A percentile compares a stretch with the other conserved stretches of the same genome.
Evolutionary conservation across 106 monocot genomes (phyloP).

Genomic region (Phalaenopsis aphrodite): DNA sequence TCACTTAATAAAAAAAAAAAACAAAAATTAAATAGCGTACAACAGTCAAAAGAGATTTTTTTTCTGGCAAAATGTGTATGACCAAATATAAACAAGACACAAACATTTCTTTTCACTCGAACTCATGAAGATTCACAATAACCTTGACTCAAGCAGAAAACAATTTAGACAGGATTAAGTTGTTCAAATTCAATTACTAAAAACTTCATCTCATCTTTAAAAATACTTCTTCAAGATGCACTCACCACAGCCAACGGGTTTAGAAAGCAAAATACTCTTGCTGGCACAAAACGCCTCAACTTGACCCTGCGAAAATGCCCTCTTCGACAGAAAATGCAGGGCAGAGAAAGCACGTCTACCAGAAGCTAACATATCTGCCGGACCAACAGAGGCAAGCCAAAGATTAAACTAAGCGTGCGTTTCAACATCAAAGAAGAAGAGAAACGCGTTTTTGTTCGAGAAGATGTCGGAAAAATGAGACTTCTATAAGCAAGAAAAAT

Average conservation of each 20-base stretch:
- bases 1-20: background rate
- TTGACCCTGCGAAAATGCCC: background rate
- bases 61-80: background rate
- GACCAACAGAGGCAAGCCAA: background rate
- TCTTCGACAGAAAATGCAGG: background rate
- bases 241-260: background rate
- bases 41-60: background rate
- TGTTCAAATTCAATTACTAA: background rate
- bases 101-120: background rate
- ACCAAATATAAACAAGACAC: background rate
- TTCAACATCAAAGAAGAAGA: background rate
- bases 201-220: background rate
- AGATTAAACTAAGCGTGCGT: background rate
- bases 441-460: background rate
- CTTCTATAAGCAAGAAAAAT: background rate
- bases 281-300: background rate
- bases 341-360: constrained; percentile 5
- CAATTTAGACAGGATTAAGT: background rate
- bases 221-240: background rate
- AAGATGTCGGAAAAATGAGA: background rate
- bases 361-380: background rate
- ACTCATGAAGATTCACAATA: background rate
- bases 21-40: background rate
- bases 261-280: background rate
- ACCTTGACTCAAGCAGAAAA: background rate